phyloP scores from a whole-genome alignment of 148 eudicot genomes.

The Polygonum maritimum region DNA sequence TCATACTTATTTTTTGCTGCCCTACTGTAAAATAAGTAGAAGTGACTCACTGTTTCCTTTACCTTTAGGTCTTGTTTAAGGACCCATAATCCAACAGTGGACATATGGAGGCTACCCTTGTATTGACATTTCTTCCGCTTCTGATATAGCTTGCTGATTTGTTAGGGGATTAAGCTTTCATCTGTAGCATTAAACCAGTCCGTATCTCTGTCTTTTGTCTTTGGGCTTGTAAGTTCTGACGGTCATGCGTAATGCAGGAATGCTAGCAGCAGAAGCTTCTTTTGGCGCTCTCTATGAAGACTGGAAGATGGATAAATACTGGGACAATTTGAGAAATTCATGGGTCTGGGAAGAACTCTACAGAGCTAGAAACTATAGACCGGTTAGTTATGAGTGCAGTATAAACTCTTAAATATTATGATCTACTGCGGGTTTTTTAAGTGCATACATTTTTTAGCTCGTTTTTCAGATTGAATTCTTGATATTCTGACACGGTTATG shows the following conservation, averaged over 20 bases:
- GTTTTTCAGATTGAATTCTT: neutral
- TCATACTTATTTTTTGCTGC: neutral
- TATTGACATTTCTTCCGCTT: neutral
- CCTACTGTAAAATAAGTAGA: neutral
- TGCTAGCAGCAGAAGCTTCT: constrained; percentile 90
- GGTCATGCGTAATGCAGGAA: constrained; percentile 36
- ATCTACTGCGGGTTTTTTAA: neutral
- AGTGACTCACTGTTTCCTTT: neutral
- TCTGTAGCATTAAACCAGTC: neutral
- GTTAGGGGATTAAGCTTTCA: neutral
- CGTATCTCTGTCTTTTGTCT: neutral
- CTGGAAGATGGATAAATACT: constrained; percentile 53
- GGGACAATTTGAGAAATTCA: constrained; percentile 66
- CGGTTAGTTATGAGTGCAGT: constrained; percentile 35
- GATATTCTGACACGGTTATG: neutral
- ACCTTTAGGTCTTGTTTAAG: neutral
- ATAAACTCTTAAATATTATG: neutral
- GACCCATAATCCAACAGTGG: neutral
- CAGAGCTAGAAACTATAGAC: constrained; percentile 72
- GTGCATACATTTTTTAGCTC: neutral
- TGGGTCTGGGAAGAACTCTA: constrained; percentile 97
- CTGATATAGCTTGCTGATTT: neutral
- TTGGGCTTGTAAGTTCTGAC: neutral
- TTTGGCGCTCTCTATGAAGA: constrained; percentile 58
- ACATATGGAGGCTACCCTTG: neutral